Evolutionary conservation across 2,329 filamentous ascomycete species (phyloP).

Genomic region (Diplodia sapinea): DNA sequence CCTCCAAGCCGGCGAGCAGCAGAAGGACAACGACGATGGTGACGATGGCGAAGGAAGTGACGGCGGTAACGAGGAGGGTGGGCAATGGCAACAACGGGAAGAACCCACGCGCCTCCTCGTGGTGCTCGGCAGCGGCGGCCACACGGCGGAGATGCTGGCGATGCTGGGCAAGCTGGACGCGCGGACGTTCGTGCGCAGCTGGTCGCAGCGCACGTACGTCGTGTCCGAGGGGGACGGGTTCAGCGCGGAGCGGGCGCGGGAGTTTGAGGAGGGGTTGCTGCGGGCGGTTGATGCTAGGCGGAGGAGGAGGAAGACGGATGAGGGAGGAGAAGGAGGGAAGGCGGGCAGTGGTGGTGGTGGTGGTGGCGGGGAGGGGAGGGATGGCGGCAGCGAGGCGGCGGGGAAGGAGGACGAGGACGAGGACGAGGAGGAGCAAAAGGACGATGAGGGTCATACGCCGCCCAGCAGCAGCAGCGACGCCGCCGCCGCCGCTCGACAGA

Average conservation of each 20-base stretch:
- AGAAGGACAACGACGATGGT: not conserved
- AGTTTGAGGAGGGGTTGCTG: constrained; percentile 63
- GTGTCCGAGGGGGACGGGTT: constrained; percentile 77
- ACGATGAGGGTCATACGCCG: too few relatives aligned
- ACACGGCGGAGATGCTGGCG: constrained; percentile 92
- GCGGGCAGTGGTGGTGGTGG: too few relatives aligned
- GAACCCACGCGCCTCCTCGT: constrained; percentile 69
- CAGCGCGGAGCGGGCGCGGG: constrained; percentile 66
- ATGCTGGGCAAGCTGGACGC: constrained; percentile 69
- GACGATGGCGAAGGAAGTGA: constrained; percentile 29
- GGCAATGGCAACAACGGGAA: constrained; percentile 8
- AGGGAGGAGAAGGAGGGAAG: not conserved
- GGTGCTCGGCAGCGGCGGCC: constrained; percentile 89
- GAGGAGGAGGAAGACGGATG: not conserved
- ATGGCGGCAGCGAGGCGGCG: too few relatives aligned
- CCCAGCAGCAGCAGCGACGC: not conserved
- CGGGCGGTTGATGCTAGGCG: too few relatives aligned
- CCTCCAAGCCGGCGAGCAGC: constrained; percentile 2
- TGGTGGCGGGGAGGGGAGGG: not conserved
- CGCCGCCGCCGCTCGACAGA: not conserved
- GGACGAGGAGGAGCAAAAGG: not conserved
- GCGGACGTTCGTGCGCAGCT: constrained; percentile 55
- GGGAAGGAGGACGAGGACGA: not conserved
- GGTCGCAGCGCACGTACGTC: constrained; percentile 72
- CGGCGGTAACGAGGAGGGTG: not conserved